phyloP scores from a whole-genome alignment of 2,329 filamentous ascomycete genomes.

The Ilyonectria destructans region DNA sequence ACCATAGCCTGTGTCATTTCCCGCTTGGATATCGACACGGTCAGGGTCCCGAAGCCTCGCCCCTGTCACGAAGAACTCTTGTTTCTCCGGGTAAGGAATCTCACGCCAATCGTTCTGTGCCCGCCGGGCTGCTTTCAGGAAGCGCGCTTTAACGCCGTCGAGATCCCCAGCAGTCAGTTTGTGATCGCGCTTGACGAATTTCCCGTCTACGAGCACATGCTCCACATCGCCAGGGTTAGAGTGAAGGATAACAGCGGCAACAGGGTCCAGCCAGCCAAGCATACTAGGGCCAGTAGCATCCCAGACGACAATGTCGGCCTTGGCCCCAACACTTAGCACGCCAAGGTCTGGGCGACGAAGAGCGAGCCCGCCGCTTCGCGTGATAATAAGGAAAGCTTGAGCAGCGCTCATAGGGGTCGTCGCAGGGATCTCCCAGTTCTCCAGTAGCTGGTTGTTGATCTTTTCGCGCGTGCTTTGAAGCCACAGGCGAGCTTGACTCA shows the following conservation, averaged over 20 bases:
- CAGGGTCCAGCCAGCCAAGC: slow-evolving; percentile 69
- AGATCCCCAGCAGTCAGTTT: background rate
- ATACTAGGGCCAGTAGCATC: slow-evolving; percentile 64
- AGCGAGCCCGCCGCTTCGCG: slow-evolving; percentile 67
- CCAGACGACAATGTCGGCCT: slow-evolving; percentile 70
- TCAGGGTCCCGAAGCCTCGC: background rate
- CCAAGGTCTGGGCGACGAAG: slow-evolving; percentile 68
- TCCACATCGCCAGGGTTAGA: slow-evolving; percentile 68
- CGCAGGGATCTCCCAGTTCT: slow-evolving; percentile 60
- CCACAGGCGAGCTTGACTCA: slow-evolving; percentile 70
- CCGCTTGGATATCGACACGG: background rate
- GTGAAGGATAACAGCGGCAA: slow-evolving; percentile 72
- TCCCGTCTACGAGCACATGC: slow-evolving; percentile 66
- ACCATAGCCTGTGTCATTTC: background rate
- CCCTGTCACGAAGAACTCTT: background rate
- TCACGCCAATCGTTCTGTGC: background rate
- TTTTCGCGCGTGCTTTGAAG: slow-evolving; percentile 61
- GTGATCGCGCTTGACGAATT: slow-evolving; percentile 63
- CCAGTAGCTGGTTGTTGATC: slow-evolving; percentile 57
- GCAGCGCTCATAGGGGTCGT: slow-evolving; percentile 68
- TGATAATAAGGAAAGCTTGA: slow-evolving; percentile 72
- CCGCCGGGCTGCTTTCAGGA: background rate
- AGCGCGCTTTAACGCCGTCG: background rate
- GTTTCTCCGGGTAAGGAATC: background rate
- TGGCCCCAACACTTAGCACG: slow-evolving; percentile 64